These are phyloP conservation scores for Lotmaria passim DNA, from an alignment of 208 protist species.

Conservation along the genomic window DNA sequence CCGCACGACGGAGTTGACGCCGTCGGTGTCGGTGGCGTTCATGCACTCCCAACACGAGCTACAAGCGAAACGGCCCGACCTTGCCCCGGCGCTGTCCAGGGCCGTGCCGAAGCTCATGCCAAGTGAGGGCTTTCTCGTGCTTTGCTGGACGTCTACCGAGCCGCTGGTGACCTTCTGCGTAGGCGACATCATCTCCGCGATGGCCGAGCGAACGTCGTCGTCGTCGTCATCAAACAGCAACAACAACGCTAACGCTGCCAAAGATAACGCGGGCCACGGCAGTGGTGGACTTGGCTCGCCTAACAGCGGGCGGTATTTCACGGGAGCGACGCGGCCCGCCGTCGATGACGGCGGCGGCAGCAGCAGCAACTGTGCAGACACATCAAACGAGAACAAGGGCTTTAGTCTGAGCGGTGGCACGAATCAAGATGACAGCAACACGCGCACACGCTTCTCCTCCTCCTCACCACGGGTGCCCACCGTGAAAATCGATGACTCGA, in stretches of 20 bases:
- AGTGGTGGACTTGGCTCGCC: not conserved
- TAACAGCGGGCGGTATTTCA: conserved; percentile 14
- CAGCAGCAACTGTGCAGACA: not conserved
- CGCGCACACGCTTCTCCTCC: not conserved
- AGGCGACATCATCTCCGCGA: conserved; percentile 33
- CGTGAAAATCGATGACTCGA: conserved; percentile 15
- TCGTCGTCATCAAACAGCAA: not conserved
- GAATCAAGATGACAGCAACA: not conserved
- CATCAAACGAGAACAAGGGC: not conserved
- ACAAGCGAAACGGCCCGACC: conserved; percentile 26
- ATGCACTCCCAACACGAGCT: conserved; percentile 24
- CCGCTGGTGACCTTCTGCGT: conserved; percentile 40
- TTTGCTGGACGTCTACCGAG: conserved; percentile 41
- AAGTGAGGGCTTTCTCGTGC: conserved; percentile 29
- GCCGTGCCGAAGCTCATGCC: conserved; percentile 33
- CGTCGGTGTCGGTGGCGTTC: conserved; percentile 32
- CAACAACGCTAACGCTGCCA: not conserved
- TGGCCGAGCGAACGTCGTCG: conserved; percentile 27
- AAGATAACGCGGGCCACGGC: not conserved
- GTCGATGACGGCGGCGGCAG: not conserved
- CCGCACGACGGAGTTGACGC: conserved; percentile 47
- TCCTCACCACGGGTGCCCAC: conserved; percentile 9
- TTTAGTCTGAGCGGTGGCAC: not conserved
- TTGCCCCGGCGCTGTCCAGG: conserved; percentile 24
- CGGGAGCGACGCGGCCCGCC: not conserved